phyloP scores from a whole-genome alignment of 2,329 filamentous ascomycete genomes.

The Talaromyces rugulosus region DNA sequence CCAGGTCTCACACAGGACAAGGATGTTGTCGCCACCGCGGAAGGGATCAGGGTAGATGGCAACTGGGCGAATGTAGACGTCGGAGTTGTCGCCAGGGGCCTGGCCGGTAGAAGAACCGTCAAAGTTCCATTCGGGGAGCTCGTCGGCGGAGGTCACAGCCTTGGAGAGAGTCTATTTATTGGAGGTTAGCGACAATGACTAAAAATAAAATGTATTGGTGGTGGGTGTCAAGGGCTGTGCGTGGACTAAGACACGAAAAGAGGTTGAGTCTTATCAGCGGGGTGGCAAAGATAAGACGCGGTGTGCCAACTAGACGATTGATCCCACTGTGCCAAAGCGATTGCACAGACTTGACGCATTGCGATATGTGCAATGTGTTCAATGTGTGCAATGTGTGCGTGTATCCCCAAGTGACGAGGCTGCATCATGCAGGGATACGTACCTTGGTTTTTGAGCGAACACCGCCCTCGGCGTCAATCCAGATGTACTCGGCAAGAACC shows the following conservation, averaged over 20 bases:
- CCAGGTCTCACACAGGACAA: slow-evolving; percentile 93
- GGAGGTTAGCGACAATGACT: slow-evolving; percentile 7
- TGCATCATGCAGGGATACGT: slow-evolving; percentile 18
- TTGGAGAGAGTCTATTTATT: slow-evolving; percentile 57
- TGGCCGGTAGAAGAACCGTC: slow-evolving; percentile 89
- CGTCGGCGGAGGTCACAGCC: slow-evolving; percentile 54
- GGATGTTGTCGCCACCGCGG: slow-evolving; percentile 83
- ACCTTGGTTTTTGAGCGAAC: slow-evolving; percentile 95
- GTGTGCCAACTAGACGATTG: background rate
- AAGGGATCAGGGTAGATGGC: slow-evolving; percentile 90
- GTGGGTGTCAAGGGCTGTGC: background rate
- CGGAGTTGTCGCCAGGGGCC: slow-evolving; percentile 90
- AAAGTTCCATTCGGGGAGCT: slow-evolving; percentile 76
- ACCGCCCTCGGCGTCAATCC: slow-evolving; percentile 81
- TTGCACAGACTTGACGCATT: background rate
- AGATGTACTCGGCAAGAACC: slow-evolving; percentile 94
- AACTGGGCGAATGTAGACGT: slow-evolving; percentile 90
- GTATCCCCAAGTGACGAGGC: background rate
- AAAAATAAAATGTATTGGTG: background rate
- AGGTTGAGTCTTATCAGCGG: background rate
- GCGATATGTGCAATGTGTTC: background rate
- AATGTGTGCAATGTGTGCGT: background rate
- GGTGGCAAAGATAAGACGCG: background rate
- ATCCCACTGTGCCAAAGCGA: background rate
- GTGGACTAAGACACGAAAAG: background rate